Conservation (phyloP, 768 basidiomycete genomes). For the Cystobasidium ongulense region DNA sequence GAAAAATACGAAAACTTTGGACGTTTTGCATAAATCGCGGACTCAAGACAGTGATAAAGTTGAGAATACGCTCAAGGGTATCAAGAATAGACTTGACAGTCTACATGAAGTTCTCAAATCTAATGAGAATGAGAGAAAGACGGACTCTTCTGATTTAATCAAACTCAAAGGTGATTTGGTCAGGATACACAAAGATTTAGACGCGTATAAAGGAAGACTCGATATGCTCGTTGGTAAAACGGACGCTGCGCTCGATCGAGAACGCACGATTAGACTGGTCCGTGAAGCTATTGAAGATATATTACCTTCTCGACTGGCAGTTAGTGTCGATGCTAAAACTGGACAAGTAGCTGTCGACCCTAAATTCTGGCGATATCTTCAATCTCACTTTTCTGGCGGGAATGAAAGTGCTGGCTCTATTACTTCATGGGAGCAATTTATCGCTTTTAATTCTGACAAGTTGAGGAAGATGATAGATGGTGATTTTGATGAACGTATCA, state of each 20-base stretch:
- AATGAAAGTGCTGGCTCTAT: constrained; percentile 7
- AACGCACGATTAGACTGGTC: constrained; percentile 40
- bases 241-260: constrained; percentile 41
- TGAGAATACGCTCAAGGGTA: constrained; percentile 4
- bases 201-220: constrained; percentile 38
- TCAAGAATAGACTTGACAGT: constrained; percentile 7
- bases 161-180: not conserved
- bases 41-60: not conserved
- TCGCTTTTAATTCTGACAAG: constrained; percentile 43
- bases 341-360: constrained; percentile 46
- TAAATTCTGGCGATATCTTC: constrained; percentile 48
- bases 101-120: constrained; percentile 17
- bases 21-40: not conserved
- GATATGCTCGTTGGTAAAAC: constrained; percentile 43
- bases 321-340: constrained; percentile 40
- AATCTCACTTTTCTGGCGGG: constrained; percentile 43
- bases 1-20: constrained; percentile 9
- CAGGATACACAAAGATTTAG: constrained; percentile 35
- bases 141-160: not conserved
- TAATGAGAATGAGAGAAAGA: not conserved
- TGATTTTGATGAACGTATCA: constrained; percentile 41
- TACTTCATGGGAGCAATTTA: constrained; percentile 42
- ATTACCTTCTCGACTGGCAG: constrained; percentile 46
- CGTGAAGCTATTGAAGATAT: constrained; percentile 44
- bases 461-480: constrained; percentile 44